A percentile compares a stretch with the other conserved stretches of the same genome.
phyloP scores from a whole-genome alignment of 2,329 filamentous ascomycete genomes.

The Parastagonospora nodorum region DNA sequence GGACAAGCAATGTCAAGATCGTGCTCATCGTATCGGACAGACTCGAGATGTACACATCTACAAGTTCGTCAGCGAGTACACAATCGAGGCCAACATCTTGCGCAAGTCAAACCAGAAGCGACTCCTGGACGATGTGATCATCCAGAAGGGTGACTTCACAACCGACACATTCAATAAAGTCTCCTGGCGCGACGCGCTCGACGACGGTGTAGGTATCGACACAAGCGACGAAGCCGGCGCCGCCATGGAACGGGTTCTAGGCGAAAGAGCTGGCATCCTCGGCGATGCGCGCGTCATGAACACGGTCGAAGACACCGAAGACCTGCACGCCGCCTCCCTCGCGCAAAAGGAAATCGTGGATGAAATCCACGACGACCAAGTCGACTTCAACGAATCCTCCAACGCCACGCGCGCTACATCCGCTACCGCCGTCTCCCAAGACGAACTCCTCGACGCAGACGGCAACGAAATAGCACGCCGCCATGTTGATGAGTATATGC shows the following conservation, averaged over 20 bases:
- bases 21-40: constrained; percentile 95
- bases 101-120: constrained; percentile 97
- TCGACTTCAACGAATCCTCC: constrained; percentile 43
- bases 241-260: constrained; percentile 85
- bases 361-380: constrained; percentile 51
- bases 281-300: constrained; percentile 72
- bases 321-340: constrained; percentile 82
- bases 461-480: constrained; percentile 21
- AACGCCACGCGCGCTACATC: constrained; percentile 32
- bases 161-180: constrained; percentile 92
- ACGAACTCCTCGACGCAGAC: constrained; percentile 20
- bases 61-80: constrained; percentile 65
- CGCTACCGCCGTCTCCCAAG: constrained; percentile 19
- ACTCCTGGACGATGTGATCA: constrained; percentile 96
- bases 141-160: constrained; percentile 97
- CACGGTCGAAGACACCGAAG: constrained; percentile 89
- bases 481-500: constrained; percentile 47
- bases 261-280: constrained; percentile 64
- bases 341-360: constrained; percentile 87
- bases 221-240: constrained; percentile 70
- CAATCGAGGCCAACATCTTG: constrained; percentile 96
- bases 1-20: constrained; percentile 99
- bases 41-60: constrained; percentile 98
- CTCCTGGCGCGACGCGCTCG: constrained; percentile 70
- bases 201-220: constrained; percentile 50